Evolutionary conservation across 306 rosid genomes (phyloP).

Genomic region (Myrica gale): DNA sequence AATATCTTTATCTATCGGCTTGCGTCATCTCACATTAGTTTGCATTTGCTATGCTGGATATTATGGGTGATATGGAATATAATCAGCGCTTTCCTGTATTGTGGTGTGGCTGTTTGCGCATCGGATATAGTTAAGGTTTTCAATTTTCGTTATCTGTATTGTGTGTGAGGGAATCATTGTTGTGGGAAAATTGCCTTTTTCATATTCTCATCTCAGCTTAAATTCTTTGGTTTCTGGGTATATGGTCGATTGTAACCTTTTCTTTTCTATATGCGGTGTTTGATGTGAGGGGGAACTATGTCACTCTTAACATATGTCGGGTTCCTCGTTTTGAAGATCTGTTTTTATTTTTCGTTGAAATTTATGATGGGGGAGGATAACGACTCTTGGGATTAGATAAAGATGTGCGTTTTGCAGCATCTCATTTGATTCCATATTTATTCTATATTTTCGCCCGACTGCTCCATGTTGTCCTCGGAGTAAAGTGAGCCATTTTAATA

Average conservation of each 20-base stretch:
- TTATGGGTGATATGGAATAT: too few species aligned
- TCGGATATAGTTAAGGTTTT: neutral
- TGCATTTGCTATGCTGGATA: too few species aligned
- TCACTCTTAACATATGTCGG: too few species aligned
- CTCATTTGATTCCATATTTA: neutral
- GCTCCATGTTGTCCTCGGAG: too few species aligned
- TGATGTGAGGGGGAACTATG: neutral
- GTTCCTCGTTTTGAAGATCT: neutral
- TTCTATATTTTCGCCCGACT: neutral
- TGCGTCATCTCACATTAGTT: neutral
- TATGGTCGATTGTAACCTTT: neutral
- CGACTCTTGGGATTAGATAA: neutral
- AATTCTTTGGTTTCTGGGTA: neutral
- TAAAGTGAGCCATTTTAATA: too few species aligned
- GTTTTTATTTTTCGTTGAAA: neutral
- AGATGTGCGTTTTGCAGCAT: neutral
- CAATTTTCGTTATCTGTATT: neutral
- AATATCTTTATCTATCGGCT: neutral
- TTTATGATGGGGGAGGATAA: neutral
- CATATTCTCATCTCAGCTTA: neutral
- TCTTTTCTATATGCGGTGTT: neutral
- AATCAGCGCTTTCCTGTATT: neutral
- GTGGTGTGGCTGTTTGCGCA: neutral
- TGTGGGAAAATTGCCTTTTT: neutral
- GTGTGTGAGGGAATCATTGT: too few species aligned